These are phyloP conservation scores for Zoysia pacifica DNA, from an alignment of 176 grass and related monocot species.

Conservation along the genomic window DNA sequence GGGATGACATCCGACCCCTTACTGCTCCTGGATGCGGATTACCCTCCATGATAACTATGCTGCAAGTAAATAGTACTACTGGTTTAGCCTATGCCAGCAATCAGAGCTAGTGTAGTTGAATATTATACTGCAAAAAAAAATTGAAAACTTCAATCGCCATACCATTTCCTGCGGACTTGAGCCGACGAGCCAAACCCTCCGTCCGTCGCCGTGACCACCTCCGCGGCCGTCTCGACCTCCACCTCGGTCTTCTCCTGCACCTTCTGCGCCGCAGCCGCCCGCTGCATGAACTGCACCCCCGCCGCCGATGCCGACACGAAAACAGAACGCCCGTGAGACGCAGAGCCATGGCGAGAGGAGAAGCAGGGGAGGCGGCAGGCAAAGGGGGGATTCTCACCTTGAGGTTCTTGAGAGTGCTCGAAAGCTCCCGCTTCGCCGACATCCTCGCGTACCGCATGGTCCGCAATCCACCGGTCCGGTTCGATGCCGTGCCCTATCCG, in stretches of 20 bases:
- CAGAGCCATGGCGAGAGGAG: neutral
- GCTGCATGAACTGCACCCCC: conserved; percentile 85
- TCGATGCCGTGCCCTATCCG: neutral
- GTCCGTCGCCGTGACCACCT: neutral
- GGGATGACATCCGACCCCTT: conserved; percentile 90
- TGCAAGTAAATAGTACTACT: conserved; percentile 35
- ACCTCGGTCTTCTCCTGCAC: conserved; percentile 40
- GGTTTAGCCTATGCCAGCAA: neutral
- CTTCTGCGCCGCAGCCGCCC: conserved; percentile 54
- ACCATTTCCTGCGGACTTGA: conserved; percentile 53
- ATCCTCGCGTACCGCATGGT: neutral
- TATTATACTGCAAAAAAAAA: neutral
- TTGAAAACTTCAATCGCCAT: neutral
- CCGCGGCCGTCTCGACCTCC: conserved; percentile 33
- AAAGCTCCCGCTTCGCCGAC: conserved; percentile 92
- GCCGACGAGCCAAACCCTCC: conserved; percentile 14
- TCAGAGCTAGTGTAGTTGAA: neutral
- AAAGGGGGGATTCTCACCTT: conserved; percentile 44
- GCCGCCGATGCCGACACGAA: neutral
- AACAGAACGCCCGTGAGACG: conserved; percentile 2
- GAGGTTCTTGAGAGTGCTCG: conserved; percentile 76
- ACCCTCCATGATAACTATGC: conserved; percentile 92
- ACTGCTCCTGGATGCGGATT: conserved; percentile 80
- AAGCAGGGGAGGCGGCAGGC: neutral
- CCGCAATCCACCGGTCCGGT: neutral